These are phyloP conservation scores for Oenanthe sinensis DNA, from an alignment of 129 eudicot genomes.

Conservation along the genomic window DNA sequence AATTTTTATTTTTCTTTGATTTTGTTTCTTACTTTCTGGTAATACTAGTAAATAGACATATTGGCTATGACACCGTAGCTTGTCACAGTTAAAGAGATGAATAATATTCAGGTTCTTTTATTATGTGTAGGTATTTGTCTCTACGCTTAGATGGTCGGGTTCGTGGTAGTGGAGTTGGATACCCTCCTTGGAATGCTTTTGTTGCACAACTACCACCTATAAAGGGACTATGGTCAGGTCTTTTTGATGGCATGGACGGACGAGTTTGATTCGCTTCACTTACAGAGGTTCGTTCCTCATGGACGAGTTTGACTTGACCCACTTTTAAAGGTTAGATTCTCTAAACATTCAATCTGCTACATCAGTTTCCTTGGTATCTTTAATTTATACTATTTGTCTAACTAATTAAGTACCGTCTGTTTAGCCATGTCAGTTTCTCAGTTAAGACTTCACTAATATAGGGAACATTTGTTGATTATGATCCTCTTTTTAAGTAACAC, in stretches of 20 bases:
- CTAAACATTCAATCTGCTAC: conserved; percentile 3
- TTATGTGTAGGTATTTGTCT: conserved; percentile 54
- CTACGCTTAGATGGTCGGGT: conserved; percentile 86
- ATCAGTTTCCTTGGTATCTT: not conserved
- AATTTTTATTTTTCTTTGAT: not conserved
- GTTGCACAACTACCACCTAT: conserved; percentile 88
- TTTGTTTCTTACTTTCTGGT: not conserved
- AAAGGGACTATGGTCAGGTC: conserved; percentile 93
- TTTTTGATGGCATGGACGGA: conserved; percentile 98
- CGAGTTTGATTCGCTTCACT: conserved; percentile 40
- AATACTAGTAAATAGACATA: not conserved
- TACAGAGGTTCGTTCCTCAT: too few relatives aligned
- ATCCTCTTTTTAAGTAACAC: not conserved
- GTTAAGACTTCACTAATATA: not conserved
- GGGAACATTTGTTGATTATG: not conserved
- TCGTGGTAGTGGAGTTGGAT: conserved; percentile 97
- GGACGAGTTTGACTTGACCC: conserved; percentile 39
- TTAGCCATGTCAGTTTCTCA: not conserved
- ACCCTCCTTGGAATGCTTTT: conserved; percentile 98
- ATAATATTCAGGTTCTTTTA: not conserved
- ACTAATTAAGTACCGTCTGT: not conserved
- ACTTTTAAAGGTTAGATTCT: conserved; percentile 9
- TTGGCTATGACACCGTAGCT: not conserved
- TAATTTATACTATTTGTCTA: not conserved
- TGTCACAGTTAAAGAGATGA: not conserved